Percentiles rank a stretch among this genome's conserved stretches.
Evolutionary conservation across 441 rosid genomes (phyloP).

Genomic region (Raphanus hybrid): DNA sequence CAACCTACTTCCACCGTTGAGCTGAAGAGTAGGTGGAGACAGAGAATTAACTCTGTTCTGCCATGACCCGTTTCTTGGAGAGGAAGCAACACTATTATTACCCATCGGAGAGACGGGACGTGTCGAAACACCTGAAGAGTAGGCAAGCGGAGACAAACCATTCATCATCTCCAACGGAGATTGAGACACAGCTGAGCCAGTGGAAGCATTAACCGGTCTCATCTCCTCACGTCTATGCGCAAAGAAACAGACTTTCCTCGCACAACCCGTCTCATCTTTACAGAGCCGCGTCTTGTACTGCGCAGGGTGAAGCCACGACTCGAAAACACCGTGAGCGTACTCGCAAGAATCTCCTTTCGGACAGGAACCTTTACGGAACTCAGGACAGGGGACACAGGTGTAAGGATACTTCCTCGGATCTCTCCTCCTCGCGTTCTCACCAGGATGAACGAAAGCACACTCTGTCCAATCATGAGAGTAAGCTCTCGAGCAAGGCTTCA

Average conservation of each 20-base stretch:
- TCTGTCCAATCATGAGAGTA: conserved; percentile 97
- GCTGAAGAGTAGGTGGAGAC: conserved; percentile 60
- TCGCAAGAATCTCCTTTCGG: conserved; percentile 85
- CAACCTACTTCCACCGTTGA: conserved; percentile 62
- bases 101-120: conserved; percentile 73
- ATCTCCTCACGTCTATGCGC: conserved; percentile 89
- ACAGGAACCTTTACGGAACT: conserved; percentile 91
- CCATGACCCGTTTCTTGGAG: conserved; percentile 61
- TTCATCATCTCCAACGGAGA: conserved; percentile 64
- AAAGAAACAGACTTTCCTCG: conserved; percentile 91
- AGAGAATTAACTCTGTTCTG: conserved; percentile 72
- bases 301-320: conserved; percentile 97
- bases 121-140: conserved; percentile 68
- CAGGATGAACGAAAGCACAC: conserved; percentile 97
- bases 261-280: conserved; percentile 88
- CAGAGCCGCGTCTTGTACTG: conserved; percentile 92
- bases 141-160: conserved; percentile 55
- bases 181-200: conserved; percentile 82
- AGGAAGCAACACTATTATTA: conserved; percentile 43
- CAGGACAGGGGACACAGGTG: conserved; percentile 96
- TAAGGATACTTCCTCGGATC: conserved; percentile 93
- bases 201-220: conserved; percentile 87
- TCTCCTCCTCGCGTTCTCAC: conserved; percentile 96
- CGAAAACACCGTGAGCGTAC: conserved; percentile 94
- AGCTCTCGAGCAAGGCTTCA: conserved; percentile 95